Evolutionary conservation across 352 stramenopile species (phyloP).

Genomic region (Blastocystis sp.): DNA sequence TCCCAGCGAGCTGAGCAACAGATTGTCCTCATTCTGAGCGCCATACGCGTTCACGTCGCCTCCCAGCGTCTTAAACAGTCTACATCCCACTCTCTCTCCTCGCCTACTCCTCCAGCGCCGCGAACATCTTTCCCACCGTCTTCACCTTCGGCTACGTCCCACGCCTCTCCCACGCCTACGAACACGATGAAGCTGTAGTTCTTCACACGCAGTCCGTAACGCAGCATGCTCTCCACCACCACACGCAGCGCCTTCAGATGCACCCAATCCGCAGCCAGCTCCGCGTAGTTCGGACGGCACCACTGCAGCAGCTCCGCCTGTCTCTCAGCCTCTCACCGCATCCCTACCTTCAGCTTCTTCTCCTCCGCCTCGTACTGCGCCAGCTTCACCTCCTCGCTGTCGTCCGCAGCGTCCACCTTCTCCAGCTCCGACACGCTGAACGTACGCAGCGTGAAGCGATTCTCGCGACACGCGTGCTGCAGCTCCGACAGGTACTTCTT

Average conservation of each 20-base stretch:
- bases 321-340: not conserved
- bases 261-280: not conserved
- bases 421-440: not conserved
- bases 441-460: not conserved
- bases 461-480: not conserved
- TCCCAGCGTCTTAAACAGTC: not conserved
- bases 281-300: conserved; percentile 9
- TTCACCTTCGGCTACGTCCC: not conserved
- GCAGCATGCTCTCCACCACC: not conserved
- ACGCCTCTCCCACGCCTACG: not conserved
- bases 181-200: not conserved
- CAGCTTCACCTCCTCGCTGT: not conserved
- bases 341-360: conserved; percentile 2
- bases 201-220: not conserved
- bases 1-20: conserved; percentile 22
- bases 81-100: not conserved
- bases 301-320: not conserved
- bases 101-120: not conserved
- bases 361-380: not conserved
- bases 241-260: conserved; percentile 24
- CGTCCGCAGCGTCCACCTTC: not conserved
- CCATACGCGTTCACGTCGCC: conserved; percentile 7
- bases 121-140: not conserved
- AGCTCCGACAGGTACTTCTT: not conserved
- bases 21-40: conserved; percentile 23